phyloP scores from a whole-genome alignment of 306 rosid genomes.

The Citrullus mucosospermus region DNA sequence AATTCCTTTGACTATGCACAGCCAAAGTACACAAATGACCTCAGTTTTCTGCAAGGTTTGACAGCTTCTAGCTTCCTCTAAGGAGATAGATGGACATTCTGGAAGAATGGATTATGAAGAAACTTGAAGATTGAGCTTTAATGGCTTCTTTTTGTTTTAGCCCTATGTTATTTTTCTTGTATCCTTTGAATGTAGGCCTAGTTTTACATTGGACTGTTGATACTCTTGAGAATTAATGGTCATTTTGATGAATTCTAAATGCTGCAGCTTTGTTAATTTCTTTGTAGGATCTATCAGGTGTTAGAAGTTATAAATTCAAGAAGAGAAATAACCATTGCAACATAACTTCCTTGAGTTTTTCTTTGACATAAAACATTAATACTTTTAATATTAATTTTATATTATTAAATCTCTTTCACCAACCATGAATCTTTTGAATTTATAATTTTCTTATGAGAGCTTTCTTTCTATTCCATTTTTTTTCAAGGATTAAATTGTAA shows the following conservation, averaged over 20 bases:
- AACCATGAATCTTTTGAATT: background rate
- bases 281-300: background rate
- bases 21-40: background rate
- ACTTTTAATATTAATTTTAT: no score
- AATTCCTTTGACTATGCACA: background rate
- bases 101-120: constrained; percentile 12
- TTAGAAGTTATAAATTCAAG: background rate
- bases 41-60: background rate
- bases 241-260: background rate
- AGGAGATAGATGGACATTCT: background rate
- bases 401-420: background rate
- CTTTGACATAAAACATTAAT: no score
- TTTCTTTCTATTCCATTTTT: background rate
- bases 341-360: background rate
- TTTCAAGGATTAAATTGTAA: background rate
- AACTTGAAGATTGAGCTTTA: constrained; percentile 17
- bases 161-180: background rate
- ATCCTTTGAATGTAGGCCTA: background rate
- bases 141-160: background rate
- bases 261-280: background rate
- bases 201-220: background rate
- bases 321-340: background rate
- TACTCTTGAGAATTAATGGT: background rate
- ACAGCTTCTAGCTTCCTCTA: background rate
- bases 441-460: background rate